These are phyloP conservation scores for Fraxinus paxiana DNA, from an alignment of 305 asterid species.

Conservation along the genomic window DNA sequence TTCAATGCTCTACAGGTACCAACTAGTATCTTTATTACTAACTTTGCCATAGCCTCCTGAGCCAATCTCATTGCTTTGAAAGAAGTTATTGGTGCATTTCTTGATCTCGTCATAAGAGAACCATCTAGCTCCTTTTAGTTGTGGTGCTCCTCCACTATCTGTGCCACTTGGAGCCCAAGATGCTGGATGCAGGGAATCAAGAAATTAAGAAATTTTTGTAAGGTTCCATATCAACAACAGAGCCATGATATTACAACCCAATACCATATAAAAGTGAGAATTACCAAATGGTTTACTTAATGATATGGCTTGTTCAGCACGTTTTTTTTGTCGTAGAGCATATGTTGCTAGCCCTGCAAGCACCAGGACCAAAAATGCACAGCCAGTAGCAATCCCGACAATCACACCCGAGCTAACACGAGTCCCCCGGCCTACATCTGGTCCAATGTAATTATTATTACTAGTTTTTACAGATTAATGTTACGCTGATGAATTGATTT, in stretches of 20 bases:
- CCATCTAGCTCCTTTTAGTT: slow-evolving; percentile 93
- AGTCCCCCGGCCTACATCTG: slow-evolving; percentile 48
- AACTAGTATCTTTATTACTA: neutral
- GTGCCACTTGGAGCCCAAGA: slow-evolving; percentile 85
- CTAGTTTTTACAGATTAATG: neutral
- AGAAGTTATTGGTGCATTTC: slow-evolving; percentile 76
- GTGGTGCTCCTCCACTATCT: slow-evolving; percentile 95
- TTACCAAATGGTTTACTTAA: slow-evolving; percentile 84
- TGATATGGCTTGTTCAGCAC: slow-evolving; percentile 86
- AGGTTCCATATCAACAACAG: neutral
- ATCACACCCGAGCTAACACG: slow-evolving; percentile 48
- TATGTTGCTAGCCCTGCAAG: slow-evolving; percentile 62
- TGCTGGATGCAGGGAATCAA: slow-evolving; percentile 35
- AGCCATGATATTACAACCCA: neutral
- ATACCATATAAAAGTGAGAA: neutral
- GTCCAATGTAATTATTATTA: slow-evolving; percentile 10
- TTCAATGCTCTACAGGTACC: neutral
- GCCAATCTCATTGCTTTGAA: slow-evolving; percentile 67
- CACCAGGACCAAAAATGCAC: slow-evolving; percentile 54
- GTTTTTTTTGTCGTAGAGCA: slow-evolving; percentile 70
- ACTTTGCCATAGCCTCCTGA: slow-evolving; percentile 99
- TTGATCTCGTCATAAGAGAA: slow-evolving; percentile 90
- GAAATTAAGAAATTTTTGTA: slow-evolving; percentile 3
- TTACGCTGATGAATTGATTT: neutral
- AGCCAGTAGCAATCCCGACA: slow-evolving; percentile 60